phyloP scores from a whole-genome alignment of 2,329 filamentous ascomycete species.

The Cladophialophora psammophila region DNA sequence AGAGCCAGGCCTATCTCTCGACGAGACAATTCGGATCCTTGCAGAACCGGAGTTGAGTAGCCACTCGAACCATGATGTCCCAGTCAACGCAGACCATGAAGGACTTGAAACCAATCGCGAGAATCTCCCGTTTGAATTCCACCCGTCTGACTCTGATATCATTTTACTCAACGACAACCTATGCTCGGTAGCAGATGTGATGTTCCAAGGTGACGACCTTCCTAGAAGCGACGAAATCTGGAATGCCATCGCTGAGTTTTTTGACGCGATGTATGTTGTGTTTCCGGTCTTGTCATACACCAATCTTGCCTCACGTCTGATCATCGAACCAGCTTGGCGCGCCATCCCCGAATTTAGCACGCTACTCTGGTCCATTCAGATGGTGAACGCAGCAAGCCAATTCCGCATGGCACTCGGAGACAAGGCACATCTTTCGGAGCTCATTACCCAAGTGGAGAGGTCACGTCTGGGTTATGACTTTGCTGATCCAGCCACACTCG shows the following conservation, averaged over 20 bases:
- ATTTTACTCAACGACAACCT: neutral
- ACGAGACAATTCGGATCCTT: neutral
- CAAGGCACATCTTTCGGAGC: neutral
- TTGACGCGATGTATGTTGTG: slow-evolving; percentile 23
- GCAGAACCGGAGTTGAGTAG: neutral
- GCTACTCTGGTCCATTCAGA: slow-evolving; percentile 11
- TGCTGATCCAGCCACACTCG: slow-evolving; percentile 22
- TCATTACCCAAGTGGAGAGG: slow-evolving; percentile 19
- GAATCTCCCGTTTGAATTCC: neutral
- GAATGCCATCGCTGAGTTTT: slow-evolving; percentile 20
- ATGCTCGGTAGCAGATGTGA: neutral
- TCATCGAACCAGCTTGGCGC: slow-evolving; percentile 12
- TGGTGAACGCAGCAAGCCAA: slow-evolving; percentile 15
- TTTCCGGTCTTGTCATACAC: slow-evolving; percentile 24
- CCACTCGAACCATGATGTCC: neutral
- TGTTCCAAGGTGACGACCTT: neutral
- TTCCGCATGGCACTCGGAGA: slow-evolving; percentile 19
- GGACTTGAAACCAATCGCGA: neutral
- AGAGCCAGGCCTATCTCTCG: neutral
- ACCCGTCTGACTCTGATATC: neutral
- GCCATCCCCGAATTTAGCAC: slow-evolving; percentile 14
- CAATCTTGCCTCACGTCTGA: slow-evolving; percentile 12
- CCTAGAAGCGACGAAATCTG: slow-evolving; percentile 16
- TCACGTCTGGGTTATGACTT: slow-evolving; percentile 25
- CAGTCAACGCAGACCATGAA: neutral